Evolutionary conservation across 2,329 filamentous ascomycete genomes (phyloP), one percentile per base, ranked within the genome.

Genomic region (Beauveria pseudobassiana): DNA sequence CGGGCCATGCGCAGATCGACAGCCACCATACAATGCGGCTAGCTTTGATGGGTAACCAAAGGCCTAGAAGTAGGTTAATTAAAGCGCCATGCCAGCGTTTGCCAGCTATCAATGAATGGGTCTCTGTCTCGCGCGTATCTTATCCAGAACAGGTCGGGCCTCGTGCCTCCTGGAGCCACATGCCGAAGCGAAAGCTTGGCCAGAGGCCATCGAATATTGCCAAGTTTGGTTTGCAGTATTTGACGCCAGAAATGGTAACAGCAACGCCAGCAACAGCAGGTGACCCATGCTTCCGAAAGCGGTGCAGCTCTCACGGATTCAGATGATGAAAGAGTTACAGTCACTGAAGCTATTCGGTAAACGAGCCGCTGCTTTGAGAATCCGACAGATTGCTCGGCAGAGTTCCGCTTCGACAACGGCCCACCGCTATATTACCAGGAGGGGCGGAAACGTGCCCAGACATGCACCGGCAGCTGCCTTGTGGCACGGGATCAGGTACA

Each of bases 391-490:
- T 58, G 30, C 55, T 48, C 30, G 56, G 46, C 46, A 18, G 48
- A 42, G 30, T 26, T 51, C 46, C 43, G 46, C 22, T 42, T 51
- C 46, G 30, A 43, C 34, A 43, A 43, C 48, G 56, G 46, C 34
- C 56, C 48, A 59, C 56, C 28, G 34, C 46, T 49, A 43, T 34
- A 59, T 51, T 51, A 38, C 22, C 24, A 45, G 10, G 34, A 45
- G 46, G 56, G 43, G 56, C 46, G 34, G 43, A 38, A 18, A 34
- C 38, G 38, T 30, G 34, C 46, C 56, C 18, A 51, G 46, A 59
- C 34, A 59, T 51, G 48, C 46, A 59, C 56, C 56, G 24, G 56
- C 56, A 59, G 56, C 56, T 50, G 30, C 30, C 48, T 59, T 51
- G 56, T 30, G 56, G 56, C 56, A 59, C 56, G 56, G 56, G 56